These are phyloP conservation scores for Phytophthora pinifolia DNA, from an alignment of 352 stramenopile genomes.

Conservation along the genomic window DNA sequence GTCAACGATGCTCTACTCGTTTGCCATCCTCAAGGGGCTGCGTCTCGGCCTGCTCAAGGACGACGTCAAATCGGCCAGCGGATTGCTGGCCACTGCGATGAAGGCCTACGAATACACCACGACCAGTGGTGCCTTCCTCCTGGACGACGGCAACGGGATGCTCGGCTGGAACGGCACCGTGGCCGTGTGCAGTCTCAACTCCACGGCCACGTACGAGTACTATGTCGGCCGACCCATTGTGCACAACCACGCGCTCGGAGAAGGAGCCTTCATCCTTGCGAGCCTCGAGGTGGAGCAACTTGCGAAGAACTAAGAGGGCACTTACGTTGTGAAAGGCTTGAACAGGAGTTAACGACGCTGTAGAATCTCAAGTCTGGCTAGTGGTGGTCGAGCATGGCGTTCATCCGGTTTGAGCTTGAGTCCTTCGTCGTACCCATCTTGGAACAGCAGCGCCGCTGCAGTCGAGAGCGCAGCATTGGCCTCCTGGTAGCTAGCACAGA, in stretches of 20 bases:
- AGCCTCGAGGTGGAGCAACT: constrained; percentile 29
- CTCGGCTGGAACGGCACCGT: constrained; percentile 30
- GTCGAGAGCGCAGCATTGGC: constrained; percentile 26
- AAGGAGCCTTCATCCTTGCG: constrained; percentile 25
- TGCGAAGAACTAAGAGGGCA: neutral
- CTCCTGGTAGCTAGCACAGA: constrained; percentile 43
- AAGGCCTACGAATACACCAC: constrained; percentile 29
- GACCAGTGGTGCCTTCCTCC: constrained; percentile 18
- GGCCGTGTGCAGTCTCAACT: constrained; percentile 30
- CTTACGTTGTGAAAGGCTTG: too few relatives aligned
- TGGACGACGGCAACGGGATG: constrained; percentile 22
- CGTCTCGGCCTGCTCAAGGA: constrained; percentile 31
- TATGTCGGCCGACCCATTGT: constrained; percentile 25
- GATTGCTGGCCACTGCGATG: constrained; percentile 10
- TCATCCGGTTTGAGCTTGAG: constrained; percentile 26
- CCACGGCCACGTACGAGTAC: constrained; percentile 30
- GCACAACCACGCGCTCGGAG: constrained; percentile 26
- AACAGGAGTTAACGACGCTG: constrained; percentile 11
- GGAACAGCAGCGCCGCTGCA: constrained; percentile 21
- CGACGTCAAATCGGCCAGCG: neutral
- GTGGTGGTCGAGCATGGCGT: constrained; percentile 16
- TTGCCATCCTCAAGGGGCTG: constrained; percentile 33
- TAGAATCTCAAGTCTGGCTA: constrained; percentile 33
- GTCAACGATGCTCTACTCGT: constrained; percentile 33
- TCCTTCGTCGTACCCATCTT: constrained; percentile 16